Percentiles rank a stretch among this genome's conserved stretches.
phyloP scores from a whole-genome alignment of 2,329 filamentous ascomycete genomes.

The Domatiomyces globalis region DNA sequence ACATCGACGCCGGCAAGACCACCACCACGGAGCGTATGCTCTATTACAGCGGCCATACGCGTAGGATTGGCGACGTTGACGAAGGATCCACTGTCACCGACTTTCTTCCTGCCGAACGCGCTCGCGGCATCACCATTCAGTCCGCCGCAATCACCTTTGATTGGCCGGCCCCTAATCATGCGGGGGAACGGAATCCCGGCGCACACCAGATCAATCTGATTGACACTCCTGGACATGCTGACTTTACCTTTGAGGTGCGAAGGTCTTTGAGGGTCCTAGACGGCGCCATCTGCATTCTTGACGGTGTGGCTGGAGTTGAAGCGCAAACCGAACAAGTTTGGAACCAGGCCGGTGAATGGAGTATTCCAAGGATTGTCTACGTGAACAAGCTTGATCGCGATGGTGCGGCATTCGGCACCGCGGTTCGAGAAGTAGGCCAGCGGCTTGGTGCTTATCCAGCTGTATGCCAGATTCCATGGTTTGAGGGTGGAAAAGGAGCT shows the following conservation, averaged over 20 bases:
- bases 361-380: slow-evolving; percentile 67
- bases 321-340: slow-evolving; percentile 96
- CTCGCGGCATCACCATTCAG: slow-evolving; percentile 91
- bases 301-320: slow-evolving; percentile 86
- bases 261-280: slow-evolving; percentile 78
- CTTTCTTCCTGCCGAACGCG: slow-evolving; percentile 82
- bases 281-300: slow-evolving; percentile 81
- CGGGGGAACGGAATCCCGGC: slow-evolving; percentile 18
- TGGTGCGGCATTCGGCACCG: slow-evolving; percentile 67
- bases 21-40: slow-evolving; percentile 99
- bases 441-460: slow-evolving; percentile 73
- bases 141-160: slow-evolving; percentile 90
- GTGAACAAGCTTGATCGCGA: slow-evolving; percentile 78
- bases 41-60: slow-evolving; percentile 82
- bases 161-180: slow-evolving; percentile 53
- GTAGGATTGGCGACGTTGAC: slow-evolving; percentile 85
- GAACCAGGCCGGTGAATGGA: slow-evolving; percentile 73
- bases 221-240: slow-evolving; percentile 90
- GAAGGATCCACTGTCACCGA: slow-evolving; percentile 95
- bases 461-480: slow-evolving; percentile 92
- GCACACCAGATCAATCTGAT: slow-evolving; percentile 75
- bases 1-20: slow-evolving; percentile 97
- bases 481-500: slow-evolving; percentile 55
- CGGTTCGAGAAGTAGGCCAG: slow-evolving; percentile 70
- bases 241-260: slow-evolving; percentile 94